Conservation (phyloP, 768 basidiomycete species). For the Vishniacozyma victoriae region DNA sequence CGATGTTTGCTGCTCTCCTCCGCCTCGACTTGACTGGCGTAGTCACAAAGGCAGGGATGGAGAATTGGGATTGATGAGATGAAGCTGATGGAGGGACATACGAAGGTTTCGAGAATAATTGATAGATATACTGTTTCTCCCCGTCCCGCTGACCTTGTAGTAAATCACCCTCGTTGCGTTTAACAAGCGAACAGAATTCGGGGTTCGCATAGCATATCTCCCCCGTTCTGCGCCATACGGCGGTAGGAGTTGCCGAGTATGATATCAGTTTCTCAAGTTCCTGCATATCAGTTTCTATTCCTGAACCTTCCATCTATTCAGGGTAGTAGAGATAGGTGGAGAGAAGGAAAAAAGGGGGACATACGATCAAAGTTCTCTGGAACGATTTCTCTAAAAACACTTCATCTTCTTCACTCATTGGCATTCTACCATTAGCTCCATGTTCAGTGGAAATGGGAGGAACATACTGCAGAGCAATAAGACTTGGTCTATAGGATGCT, state of each 20-base stretch:
- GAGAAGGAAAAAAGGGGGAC: constrained; percentile 22
- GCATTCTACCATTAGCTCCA: constrained; percentile 57
- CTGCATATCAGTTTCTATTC: constrained; percentile 49
- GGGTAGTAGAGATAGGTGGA: neutral
- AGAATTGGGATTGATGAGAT: neutral
- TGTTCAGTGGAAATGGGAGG: neutral
- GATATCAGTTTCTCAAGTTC: constrained; percentile 96
- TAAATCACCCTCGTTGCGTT: constrained; percentile 81
- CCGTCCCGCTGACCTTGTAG: too few relatives aligned
- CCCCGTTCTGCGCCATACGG: constrained; percentile 95
- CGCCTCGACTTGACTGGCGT: too few relatives aligned
- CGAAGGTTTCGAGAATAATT: constrained; percentile 90
- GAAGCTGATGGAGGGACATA: constrained; percentile 80
- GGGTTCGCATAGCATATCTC: constrained; percentile 95
- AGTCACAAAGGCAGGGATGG: neutral
- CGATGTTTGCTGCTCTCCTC: too few relatives aligned
- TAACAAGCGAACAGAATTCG: constrained; percentile 91
- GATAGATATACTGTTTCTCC: constrained; percentile 56
- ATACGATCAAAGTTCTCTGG: constrained; percentile 81
- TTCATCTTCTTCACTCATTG: constrained; percentile 90
- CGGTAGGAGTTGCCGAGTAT: constrained; percentile 93
- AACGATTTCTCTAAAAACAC: constrained; percentile 94
- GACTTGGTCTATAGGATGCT: constrained; percentile 89
- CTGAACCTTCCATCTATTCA: neutral
- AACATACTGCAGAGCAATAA: constrained; percentile 76